Base-by-base conservation (phyloP, 2,329 filamentous ascomycete genomes). In the Beauveria medogensis region DNA sequence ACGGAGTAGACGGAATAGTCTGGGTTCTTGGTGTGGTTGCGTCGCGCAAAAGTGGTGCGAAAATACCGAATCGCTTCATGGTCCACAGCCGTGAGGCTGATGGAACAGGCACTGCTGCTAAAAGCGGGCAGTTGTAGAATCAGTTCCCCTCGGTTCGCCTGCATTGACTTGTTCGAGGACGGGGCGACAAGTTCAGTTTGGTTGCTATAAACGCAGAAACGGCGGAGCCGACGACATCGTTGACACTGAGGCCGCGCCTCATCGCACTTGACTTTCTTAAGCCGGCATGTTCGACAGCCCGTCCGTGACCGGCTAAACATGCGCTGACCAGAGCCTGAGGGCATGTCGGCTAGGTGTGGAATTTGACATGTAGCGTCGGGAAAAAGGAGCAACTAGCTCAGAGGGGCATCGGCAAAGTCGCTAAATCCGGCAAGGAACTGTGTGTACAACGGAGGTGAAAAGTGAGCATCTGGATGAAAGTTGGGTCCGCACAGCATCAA, bases 51-150 rank as follows among this genome's bases (percentile, higher is more conserved):
- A 2, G 66, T 69, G 6, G 72, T 73, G 14, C 72, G 71, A 56
- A 73, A 74, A 56, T 72, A 72, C 24, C 66, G 68, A 12, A 75
- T 73, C 2, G 72, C 70, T 55, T 73, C 70, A 47, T 73, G 69
- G 47, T 74, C 72, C 2, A 67, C 63, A 9, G 65, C 65, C 34
- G 64, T 68, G 12, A 74, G 65, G 18, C 67, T 62, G 12, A 71
- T 44, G 14, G 69, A 67, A 37, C 60, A 67, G 9, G 65, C 65
- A 43, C 65, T 65, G 26, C 56, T 55, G 5, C 46, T 57, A 53
- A 60, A 64, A 34, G 61, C 61, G 46, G 59, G 61, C 41, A 65
- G 24, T 48, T 46, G 28, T 3, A 59, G 43, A 16, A 22, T 44
- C 24, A 48, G 24, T 9, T 48, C 34, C 5, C 22, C 22, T 20